Evolutionary conservation across 176 grass and related monocot species (phyloP).

Genomic region (Guadua angustifolia): DNA sequence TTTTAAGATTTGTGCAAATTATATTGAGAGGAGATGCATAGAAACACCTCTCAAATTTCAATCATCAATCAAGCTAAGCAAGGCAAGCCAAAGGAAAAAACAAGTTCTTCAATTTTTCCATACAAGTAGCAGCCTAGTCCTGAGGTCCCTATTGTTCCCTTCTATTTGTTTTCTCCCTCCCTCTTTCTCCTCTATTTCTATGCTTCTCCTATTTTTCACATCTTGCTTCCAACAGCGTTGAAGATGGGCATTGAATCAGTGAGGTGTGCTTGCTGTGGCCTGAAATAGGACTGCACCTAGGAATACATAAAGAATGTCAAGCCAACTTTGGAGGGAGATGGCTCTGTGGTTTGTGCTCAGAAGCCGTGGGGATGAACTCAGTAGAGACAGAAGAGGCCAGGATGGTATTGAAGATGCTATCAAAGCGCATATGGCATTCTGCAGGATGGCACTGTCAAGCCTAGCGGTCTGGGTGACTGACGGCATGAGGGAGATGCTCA

Average conservation of each 20-base stretch:
- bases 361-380: constrained; percentile 54
- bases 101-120: constrained; percentile 28
- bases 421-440: constrained; percentile 60
- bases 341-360: constrained; percentile 71
- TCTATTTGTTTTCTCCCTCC: neutral
- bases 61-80: constrained; percentile 42
- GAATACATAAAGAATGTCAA: constrained; percentile 62
- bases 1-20: too few species aligned
- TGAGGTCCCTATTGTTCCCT: constrained; percentile 30
- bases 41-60: constrained; percentile 20
- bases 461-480: constrained; percentile 58
- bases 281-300: constrained; percentile 69
- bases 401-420: constrained; percentile 55
- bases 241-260: constrained; percentile 57
- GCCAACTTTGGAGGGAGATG: constrained; percentile 66
- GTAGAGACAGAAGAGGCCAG: constrained; percentile 26
- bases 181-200: constrained; percentile 36
- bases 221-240: constrained; percentile 22
- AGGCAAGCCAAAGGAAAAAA: constrained; percentile 39
- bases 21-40: too few species aligned
- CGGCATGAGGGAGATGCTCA: constrained; percentile 76
- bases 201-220: neutral
- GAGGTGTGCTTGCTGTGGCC: constrained; percentile 58
- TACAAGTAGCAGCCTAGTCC: constrained; percentile 40
- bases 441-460: constrained; percentile 55